phyloP scores from a whole-genome alignment of 768 basidiomycete species.

The Boletellus ananiceps region DNA sequence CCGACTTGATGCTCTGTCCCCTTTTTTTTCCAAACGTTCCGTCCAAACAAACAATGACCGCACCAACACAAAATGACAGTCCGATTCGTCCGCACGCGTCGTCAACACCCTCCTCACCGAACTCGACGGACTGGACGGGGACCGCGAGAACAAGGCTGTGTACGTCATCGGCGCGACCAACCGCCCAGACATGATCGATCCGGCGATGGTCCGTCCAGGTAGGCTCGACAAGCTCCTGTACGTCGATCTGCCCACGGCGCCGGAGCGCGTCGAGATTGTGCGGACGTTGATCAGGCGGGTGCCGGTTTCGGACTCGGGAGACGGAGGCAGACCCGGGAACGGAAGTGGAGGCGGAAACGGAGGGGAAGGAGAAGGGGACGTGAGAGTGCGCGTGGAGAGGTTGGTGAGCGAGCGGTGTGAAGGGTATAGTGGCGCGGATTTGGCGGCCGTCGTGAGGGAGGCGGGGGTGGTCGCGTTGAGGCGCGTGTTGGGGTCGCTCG shows the following conservation, averaged over 20 bases:
- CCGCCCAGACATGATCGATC: conserved; percentile 95
- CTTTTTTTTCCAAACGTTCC: not conserved
- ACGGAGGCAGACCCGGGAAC: too few species aligned
- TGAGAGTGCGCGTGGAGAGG: conserved; percentile 30
- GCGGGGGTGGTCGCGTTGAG: conserved; percentile 83
- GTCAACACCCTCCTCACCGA: conserved; percentile 91
- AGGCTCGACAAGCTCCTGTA: conserved; percentile 92
- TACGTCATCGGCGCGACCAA: conserved; percentile 96
- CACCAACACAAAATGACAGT: conserved; percentile 33
- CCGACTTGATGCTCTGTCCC: too few species aligned
- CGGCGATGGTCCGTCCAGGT: conserved; percentile 96
- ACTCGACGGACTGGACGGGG: conserved; percentile 81
- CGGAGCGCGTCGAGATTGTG: conserved; percentile 81
- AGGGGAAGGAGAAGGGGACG: not conserved
- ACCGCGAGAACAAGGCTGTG: conserved; percentile 58
- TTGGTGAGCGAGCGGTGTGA: conserved; percentile 65
- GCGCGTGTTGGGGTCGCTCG: conserved; percentile 62
- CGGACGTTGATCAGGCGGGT: conserved; percentile 69
- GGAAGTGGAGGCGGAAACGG: too few species aligned
- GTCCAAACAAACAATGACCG: too few species aligned
- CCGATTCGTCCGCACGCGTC: conserved; percentile 88
- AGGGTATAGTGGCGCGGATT: conserved; percentile 89
- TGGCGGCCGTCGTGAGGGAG: conserved; percentile 84
- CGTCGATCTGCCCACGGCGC: conserved; percentile 74
- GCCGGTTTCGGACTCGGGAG: conserved; percentile 42